A percentile compares a stretch with the other conserved stretches of the same genome.
phyloP scores from a whole-genome alignment of 2,329 filamentous ascomycete species.

The Fusarium burgessii region DNA sequence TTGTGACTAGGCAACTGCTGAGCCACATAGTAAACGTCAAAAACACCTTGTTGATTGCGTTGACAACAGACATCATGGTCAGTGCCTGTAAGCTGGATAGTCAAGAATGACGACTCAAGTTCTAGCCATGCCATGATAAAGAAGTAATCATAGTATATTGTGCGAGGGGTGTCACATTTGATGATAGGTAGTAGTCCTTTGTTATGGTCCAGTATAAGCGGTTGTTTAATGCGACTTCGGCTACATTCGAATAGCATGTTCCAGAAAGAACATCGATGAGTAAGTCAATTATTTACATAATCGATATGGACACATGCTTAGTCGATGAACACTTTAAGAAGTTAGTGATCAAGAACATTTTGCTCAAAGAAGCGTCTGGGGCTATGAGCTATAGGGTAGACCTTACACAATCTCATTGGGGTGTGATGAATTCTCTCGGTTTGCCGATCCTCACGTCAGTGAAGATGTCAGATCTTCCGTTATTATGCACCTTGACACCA shows the following conservation, averaged over 20 bases:
- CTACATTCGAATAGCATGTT: neutral
- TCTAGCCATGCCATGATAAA: neutral
- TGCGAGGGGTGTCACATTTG: neutral
- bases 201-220: neutral
- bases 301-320: neutral
- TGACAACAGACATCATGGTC: constrained; percentile 1
- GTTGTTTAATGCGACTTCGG: neutral
- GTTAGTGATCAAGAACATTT: neutral
- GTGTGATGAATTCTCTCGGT: neutral
- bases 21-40: constrained; percentile 45
- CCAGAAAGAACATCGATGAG: neutral
- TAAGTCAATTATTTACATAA: neutral
- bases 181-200: neutral
- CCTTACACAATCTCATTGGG: neutral
- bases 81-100: neutral
- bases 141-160: neutral
- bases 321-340: too few relatives aligned
- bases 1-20: constrained; percentile 18
- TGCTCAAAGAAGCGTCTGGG: too few relatives aligned
- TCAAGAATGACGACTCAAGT: neutral
- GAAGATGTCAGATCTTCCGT: constrained; percentile 21
- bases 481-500: constrained; percentile 15
- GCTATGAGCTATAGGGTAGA: constrained; percentile 9
- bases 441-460: constrained; percentile 1
- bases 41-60: constrained; percentile 25